These are phyloP conservation scores for Porodaedalea pini DNA, from an alignment of 1,284 basidiomycete genomes.

Conservation along the genomic window DNA sequence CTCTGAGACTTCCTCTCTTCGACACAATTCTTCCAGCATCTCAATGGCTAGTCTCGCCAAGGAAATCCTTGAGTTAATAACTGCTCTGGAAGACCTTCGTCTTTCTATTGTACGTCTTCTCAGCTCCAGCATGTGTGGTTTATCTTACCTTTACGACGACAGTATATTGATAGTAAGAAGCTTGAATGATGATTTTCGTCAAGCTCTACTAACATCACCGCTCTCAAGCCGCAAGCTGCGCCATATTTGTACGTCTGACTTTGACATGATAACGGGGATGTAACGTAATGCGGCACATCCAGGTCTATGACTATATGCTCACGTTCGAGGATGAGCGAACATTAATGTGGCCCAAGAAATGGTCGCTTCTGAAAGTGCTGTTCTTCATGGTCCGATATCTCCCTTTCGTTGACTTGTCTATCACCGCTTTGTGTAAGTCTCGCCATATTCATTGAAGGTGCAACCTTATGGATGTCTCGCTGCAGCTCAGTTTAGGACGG, in stretches of 20 bases:
- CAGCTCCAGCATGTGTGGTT: not conserved
- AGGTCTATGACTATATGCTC: conserved; percentile 4
- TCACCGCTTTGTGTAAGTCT: not conserved
- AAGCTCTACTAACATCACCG: too few species aligned
- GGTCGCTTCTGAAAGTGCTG: not conserved
- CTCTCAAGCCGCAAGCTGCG: not conserved
- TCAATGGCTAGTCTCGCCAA: not conserved
- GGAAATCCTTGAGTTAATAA: not conserved
- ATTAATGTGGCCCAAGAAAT: not conserved
- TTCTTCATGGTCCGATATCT: conserved; percentile 8
- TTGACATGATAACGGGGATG: too few species aligned
- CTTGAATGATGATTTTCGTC: too few species aligned
- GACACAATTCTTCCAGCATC: too few species aligned
- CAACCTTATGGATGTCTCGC: not conserved
- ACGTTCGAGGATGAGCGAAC: conserved; percentile 3
- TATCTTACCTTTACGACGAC: not conserved
- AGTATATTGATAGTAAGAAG: not conserved
- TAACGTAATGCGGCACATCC: not conserved
- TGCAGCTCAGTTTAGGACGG: not conserved
- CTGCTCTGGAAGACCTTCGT: not conserved
- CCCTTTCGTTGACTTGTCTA: conserved; percentile 3
- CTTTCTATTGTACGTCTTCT: not conserved
- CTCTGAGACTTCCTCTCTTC: too few species aligned
- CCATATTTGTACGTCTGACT: not conserved
- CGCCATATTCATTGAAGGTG: not conserved